Base-by-base conservation (phyloP, 225 moss, liverwort and hornwort genomes). In the Physcomitrellopsis africana region DNA sequence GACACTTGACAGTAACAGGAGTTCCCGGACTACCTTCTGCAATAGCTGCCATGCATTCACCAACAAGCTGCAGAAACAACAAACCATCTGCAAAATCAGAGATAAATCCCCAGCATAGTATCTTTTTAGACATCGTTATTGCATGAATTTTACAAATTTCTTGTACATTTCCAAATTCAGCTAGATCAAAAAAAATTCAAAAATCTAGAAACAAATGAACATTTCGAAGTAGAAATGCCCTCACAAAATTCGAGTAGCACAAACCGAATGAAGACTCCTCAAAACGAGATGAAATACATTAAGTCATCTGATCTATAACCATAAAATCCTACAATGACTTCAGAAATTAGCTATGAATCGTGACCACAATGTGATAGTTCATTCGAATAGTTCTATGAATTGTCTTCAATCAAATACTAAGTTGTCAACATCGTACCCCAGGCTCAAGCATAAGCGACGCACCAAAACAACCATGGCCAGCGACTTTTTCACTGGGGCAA, bases 371-470 rank as follows among this genome's bases (percentile, higher is more conserved):
- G 71, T 52, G 49, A 69, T 27, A 23, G 10, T 8, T 23, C 20
- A 19, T 68, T 12, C 55, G 0, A 44, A 52, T 47, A 26, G 3
- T 67, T 74, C 49, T 45, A 18, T 0, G 27, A 55, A 23, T 81
- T 69, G 44, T 23, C 32, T 29, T 29, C 3, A 11, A 32, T 61
- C n/a, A 23, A 52, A 67, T 72, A 46, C 32, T 18, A 53, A 54
- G 43, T 67, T 72, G 51, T 48, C 65, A 67, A 18, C 9, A 77
- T 43, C 8, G 63, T 89, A 99, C 95, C 93, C 84, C 92, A 76
- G 99, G 93, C 56, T 95, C 85, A 51, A 92, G 92, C 99, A 95
- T 99, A 68, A 99, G 93, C 44, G 89, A 91, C 58, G 99, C 99
- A 79, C 99, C 99, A 82, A 93, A 99, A 75, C 90, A 37, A 37